These are phyloP conservation scores for Paramecium sonneborni DNA, from an alignment of 73 alveolate species.

Conservation along the genomic window DNA sequence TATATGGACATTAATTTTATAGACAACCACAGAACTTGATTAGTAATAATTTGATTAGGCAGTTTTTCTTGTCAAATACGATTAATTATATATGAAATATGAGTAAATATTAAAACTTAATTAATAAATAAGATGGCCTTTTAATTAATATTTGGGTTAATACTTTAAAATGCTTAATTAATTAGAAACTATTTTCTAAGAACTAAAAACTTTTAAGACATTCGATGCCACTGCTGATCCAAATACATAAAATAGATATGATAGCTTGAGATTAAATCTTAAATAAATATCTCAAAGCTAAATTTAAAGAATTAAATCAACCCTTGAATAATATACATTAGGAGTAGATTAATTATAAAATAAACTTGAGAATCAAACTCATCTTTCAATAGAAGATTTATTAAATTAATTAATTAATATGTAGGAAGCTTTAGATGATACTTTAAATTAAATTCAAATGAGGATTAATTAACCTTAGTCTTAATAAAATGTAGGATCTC, in stretches of 20 bases:
- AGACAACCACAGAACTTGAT: not conserved
- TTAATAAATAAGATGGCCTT: not conserved
- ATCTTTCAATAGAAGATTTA: not conserved
- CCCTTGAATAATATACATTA: not conserved
- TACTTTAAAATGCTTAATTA: not conserved
- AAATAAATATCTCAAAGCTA: not conserved
- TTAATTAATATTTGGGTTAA: not conserved
- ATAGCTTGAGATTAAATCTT: not conserved
- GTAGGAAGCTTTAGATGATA: not conserved
- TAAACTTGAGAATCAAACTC: not conserved
- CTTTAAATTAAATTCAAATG: not conserved
- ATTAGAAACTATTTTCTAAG: not conserved
- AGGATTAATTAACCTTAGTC: not conserved
- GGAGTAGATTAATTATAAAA: not conserved
- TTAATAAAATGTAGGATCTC: not conserved
- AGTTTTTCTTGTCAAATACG: not conserved
- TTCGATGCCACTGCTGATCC: not conserved
- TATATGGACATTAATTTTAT: not conserved
- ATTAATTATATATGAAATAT: not conserved
- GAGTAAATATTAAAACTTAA: not conserved
- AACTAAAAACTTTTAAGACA: not conserved
- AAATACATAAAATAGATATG: not conserved
- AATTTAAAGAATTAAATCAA: conserved; percentile 24
- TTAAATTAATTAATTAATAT: not conserved
- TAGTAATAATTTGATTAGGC: not conserved